Evolutionary conservation across 441 rosid genomes (phyloP).

Genomic region (Raphanus hybrid): DNA sequence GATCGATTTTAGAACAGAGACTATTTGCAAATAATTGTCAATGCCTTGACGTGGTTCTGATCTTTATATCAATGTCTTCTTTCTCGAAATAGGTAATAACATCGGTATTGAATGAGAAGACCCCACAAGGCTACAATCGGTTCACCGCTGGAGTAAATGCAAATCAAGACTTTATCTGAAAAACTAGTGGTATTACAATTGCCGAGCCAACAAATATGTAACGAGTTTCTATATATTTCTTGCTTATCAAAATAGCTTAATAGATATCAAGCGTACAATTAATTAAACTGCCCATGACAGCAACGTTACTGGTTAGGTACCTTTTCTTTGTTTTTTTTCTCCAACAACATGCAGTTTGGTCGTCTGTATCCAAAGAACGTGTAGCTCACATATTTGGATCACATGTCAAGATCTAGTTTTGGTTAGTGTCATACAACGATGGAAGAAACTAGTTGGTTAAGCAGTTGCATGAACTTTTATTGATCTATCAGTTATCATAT

Average conservation of each 20-base stretch:
- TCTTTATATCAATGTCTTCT: constrained; percentile 25
- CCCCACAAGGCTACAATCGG: constrained; percentile 23
- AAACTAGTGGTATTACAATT: not conserved
- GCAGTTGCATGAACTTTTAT: not conserved
- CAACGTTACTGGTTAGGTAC: constrained; percentile 26
- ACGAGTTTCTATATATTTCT: constrained; percentile 10
- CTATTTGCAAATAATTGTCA: not conserved
- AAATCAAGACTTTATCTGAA: not conserved
- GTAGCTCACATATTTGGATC: not conserved
- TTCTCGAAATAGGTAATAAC: constrained; percentile 17
- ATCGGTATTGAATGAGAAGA: constrained; percentile 17
- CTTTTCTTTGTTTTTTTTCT: not conserved
- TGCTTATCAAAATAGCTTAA: constrained; percentile 3
- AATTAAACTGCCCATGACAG: constrained; percentile 10
- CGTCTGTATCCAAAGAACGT: not conserved
- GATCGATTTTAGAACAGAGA: not conserved
- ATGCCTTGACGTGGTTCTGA: constrained; percentile 15
- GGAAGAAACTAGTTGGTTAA: not conserved
- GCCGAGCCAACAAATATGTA: constrained; percentile 6
- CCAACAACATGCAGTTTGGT: constrained; percentile 7
- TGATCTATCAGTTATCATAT: not conserved
- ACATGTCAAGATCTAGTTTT: not conserved
- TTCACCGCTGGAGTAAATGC: constrained; percentile 34
- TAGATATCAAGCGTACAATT: not conserved
- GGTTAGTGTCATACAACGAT: not conserved